Conservation (phyloP, 1,284 basidiomycete species). For the Apiotrichum siamense region DNA sequence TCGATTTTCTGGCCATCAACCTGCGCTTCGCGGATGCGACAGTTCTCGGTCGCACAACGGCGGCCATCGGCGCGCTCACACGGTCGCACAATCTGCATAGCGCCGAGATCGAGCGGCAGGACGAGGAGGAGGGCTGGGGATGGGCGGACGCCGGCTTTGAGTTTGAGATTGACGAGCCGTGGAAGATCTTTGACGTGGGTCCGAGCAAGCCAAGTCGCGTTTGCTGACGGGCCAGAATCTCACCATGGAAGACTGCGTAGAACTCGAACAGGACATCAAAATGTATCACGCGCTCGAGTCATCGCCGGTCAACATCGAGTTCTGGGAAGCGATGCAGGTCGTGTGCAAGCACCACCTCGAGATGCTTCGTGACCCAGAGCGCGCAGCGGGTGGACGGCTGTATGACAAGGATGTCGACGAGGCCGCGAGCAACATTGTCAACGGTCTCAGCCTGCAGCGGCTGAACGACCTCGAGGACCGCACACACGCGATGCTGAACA, state of each 20-base stretch:
- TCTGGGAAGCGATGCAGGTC: slow-evolving; percentile 98
- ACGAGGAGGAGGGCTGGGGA: slow-evolving; percentile 62
- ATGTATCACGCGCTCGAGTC: slow-evolving; percentile 84
- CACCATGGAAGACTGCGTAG: slow-evolving; percentile 77
- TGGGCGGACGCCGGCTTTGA: slow-evolving; percentile 80
- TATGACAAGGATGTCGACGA: slow-evolving; percentile 37
- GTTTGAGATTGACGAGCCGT: slow-evolving; percentile 96
- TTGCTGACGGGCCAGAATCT: slow-evolving; percentile 61
- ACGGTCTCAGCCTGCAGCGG: slow-evolving; percentile 62
- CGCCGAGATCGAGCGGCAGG: slow-evolving; percentile 46
- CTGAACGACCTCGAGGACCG: slow-evolving; percentile 74
- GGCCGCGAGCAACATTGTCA: slow-evolving; percentile 36
- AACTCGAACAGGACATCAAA: slow-evolving; percentile 90
- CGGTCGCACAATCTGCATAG: slow-evolving; percentile 26
- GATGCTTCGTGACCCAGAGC: slow-evolving; percentile 55
- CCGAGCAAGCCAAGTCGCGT: background rate
- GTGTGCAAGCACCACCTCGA: slow-evolving; percentile 91
- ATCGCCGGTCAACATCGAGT: slow-evolving; percentile 79
- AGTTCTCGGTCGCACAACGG: slow-evolving; percentile 46
- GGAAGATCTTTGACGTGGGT: slow-evolving; percentile 87
- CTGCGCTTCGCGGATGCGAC: slow-evolving; percentile 68
- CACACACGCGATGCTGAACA: slow-evolving; percentile 79
- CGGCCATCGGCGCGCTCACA: slow-evolving; percentile 37
- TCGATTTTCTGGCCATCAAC: slow-evolving; percentile 90
- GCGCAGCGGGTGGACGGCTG: slow-evolving; percentile 37